A percentile compares a stretch with the other conserved stretches of the same genome.
These are phyloP conservation scores for Mucor ambiguus DNA, from an alignment of 371 early-diverging fungal genomes.

Conservation along the genomic window DNA sequence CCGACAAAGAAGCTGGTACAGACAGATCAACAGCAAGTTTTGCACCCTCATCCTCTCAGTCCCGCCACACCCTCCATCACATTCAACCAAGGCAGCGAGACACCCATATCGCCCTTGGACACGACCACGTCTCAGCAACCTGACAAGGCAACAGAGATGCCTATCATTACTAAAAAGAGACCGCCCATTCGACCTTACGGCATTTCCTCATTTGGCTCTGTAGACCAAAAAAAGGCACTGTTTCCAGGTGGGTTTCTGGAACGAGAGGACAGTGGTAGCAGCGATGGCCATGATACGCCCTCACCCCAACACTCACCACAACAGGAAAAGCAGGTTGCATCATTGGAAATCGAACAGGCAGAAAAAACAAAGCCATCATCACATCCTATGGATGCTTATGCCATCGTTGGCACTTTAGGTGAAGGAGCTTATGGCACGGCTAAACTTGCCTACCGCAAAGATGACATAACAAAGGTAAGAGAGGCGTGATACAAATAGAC, in stretches of 20 bases:
- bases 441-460: slow-evolving; percentile 53
- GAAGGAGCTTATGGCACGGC: slow-evolving; percentile 80
- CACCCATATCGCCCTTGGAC: background rate
- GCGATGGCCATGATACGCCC: background rate
- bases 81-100: background rate
- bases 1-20: background rate
- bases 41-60: background rate
- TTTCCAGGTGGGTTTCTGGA: slow-evolving; percentile 5
- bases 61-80: background rate
- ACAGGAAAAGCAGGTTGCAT: background rate
- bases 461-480: slow-evolving; percentile 54
- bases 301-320: background rate
- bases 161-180: slow-evolving; percentile 7
- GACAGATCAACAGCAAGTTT: background rate
- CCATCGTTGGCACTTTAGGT: slow-evolving; percentile 63
- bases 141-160: background rate
- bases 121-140: background rate
- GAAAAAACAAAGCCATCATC: background rate
- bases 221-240: slow-evolving; percentile 12
- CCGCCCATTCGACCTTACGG: slow-evolving; percentile 28
- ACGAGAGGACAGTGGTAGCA: background rate
- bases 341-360: background rate
- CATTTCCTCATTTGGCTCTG: slow-evolving; percentile 28
- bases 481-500: background rate
- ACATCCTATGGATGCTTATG: slow-evolving; percentile 54